Evolutionary conservation across 768 basidiomycete species (phyloP), one percentile per base, ranked within the genome.

Genomic region (Dacryopinax spathularia): DNA sequence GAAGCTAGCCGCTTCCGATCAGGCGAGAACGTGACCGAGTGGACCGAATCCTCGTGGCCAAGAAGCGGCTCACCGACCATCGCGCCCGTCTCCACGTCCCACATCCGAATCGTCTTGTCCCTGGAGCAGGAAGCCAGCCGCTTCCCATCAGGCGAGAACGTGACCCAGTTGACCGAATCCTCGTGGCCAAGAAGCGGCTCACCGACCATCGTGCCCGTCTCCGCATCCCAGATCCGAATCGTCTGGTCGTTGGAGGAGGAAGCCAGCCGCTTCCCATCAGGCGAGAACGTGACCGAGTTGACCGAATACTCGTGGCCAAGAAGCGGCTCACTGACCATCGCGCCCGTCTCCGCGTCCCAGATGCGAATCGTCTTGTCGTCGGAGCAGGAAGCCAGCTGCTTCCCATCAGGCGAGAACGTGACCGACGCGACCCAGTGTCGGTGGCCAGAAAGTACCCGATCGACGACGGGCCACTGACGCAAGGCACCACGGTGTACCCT

Each of bases 1-100:
- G 48, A 12, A n/a, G n/a, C n/a, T n/a, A 95, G 79, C 61, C 82
- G 84, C 69, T 84, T 83, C 10, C 92, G 92, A 70, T 95, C 93
- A 0, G 91, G 92, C 1, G 90, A 91, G 75, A 97, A 99, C 33
- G 89, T 91, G 44, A 85, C 83, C 60, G 86, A 87, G 72, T 92
- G 92, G 44, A 94, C 91, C 61, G 85, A 87, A 70, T 93, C 89
- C 62, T 79, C 79, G 72, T 94, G 91, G 0, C 90, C 91, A n/a
- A n/a, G n/a, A n/a, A n/a, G n/a, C n/a, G n/a, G n/a, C n/a, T n/a
- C n/a, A n/a, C n/a, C n/a, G n/a, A n/a, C n/a, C n/a, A n/a, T n/a
- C n/a, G n/a, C n/a, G n/a, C n/a, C n/a, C 2, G 64, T 65, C 20
- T 39, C 64, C 10, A 33, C 64, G 25, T 65, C 61, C 64, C 62